phyloP scores from a whole-genome alignment of 306 rosid genomes.

The Pterocarpus macrocarpus region DNA sequence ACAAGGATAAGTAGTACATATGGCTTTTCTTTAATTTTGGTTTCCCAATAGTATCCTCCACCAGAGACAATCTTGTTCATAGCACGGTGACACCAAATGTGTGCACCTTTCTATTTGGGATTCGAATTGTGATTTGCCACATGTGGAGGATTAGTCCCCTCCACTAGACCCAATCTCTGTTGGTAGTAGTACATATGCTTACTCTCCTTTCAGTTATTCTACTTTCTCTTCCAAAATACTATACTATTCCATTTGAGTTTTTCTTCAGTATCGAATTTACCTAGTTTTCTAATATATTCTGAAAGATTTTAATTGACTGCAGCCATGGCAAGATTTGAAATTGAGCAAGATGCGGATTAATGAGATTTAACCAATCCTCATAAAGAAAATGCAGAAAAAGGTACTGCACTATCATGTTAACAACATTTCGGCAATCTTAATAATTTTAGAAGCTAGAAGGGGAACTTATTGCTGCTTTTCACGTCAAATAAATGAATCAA shows the following conservation, averaged over 20 bases:
- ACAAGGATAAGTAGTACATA: conserved; percentile 9
- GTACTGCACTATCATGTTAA: not conserved
- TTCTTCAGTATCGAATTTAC: not conserved
- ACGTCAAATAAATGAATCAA: conserved; percentile 12
- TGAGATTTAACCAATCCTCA: not conserved
- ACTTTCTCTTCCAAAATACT: conserved; percentile 26
- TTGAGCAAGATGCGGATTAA: conserved; percentile 26
- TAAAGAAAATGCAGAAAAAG: not conserved
- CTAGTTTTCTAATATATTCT: not conserved
- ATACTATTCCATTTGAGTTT: conserved; percentile 1
- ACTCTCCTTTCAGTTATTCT: not conserved
- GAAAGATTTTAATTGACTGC: conserved; percentile 5
- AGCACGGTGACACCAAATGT: too few relatives aligned
- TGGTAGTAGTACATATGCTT: not conserved
- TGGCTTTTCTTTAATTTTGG: too few relatives aligned
- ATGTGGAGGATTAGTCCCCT: too few relatives aligned
- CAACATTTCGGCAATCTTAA: conserved; percentile 16
- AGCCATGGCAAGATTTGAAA: not conserved
- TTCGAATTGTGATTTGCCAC: too few relatives aligned
- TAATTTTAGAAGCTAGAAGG: conserved; percentile 25
- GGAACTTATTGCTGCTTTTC: not conserved
- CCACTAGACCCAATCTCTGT: too few relatives aligned
- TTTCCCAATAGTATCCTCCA: too few relatives aligned
- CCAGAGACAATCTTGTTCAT: too few relatives aligned
- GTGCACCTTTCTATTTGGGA: too few relatives aligned